Conservation (phyloP, 768 basidiomycete species). For the Naganishia randhawae region DNA sequence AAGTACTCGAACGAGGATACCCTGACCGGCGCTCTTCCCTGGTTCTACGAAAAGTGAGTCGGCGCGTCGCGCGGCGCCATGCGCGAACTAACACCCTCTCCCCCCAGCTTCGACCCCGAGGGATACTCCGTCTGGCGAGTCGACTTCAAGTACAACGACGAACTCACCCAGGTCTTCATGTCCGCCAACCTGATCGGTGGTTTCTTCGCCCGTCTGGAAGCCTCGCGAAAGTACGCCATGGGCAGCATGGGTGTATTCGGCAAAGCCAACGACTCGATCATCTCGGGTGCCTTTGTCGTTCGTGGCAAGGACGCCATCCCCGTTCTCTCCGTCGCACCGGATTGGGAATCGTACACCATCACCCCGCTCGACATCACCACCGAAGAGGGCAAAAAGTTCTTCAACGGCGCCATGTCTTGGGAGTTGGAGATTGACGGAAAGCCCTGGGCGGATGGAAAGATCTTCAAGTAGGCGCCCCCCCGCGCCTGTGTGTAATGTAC, state of each 20-base stretch:
- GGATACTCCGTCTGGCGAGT: conserved; percentile 89
- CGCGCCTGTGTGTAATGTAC: conserved; percentile 28
- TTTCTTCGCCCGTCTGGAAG: conserved; percentile 96
- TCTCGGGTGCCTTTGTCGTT: conserved; percentile 74
- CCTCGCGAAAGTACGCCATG: conserved; percentile 83
- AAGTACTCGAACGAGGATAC: conserved; percentile 99
- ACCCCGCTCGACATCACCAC: conserved; percentile 67
- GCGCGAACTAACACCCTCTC: neutral
- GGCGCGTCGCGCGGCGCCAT: neutral
- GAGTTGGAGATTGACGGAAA: conserved; percentile 83
- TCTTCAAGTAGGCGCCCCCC: conserved; percentile 51
- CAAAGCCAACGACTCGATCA: conserved; percentile 67
- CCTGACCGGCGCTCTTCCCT: conserved; percentile 81
- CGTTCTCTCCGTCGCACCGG: conserved; percentile 76
- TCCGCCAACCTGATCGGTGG: conserved; percentile 78
- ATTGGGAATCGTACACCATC: conserved; percentile 85
- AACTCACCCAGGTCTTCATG: conserved; percentile 90
- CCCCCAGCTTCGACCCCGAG: conserved; percentile 70
- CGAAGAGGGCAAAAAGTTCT: conserved; percentile 76
- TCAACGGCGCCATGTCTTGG: conserved; percentile 90
- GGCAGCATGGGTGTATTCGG: conserved; percentile 90
- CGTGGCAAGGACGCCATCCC: conserved; percentile 65
- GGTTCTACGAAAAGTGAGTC: conserved; percentile 91
- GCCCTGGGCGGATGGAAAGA: conserved; percentile 70
- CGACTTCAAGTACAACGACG: conserved; percentile 94